Conservation (phyloP, 352 stramenopile species). For the Globisporangium emineosum region DNA sequence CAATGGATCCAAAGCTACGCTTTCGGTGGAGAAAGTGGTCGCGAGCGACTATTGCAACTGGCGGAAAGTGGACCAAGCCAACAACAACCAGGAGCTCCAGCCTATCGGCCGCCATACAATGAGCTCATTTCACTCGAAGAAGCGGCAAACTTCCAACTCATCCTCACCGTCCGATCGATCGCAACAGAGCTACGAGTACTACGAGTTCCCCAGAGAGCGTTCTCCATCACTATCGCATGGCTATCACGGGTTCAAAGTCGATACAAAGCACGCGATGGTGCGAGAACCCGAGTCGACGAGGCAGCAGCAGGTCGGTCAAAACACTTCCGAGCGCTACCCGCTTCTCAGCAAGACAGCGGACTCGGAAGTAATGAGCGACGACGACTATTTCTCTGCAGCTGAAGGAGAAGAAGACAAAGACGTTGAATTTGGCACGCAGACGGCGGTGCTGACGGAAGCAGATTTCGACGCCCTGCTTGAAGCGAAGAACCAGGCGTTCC, state of each 20-base stretch:
- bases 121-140: neutral
- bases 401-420: neutral
- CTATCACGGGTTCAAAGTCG: conserved; percentile 13
- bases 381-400: neutral
- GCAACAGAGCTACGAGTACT: conserved; percentile 7
- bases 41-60: conserved; percentile 29
- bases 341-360: conserved; percentile 1
- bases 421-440: neutral
- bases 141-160: neutral
- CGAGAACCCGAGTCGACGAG: neutral
- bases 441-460: conserved; percentile 9
- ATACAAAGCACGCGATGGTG: conserved; percentile 2
- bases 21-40: conserved; percentile 19
- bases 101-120: neutral
- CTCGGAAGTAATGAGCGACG: neutral
- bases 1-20: neutral
- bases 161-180: conserved; percentile 3
- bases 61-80: conserved; percentile 1
- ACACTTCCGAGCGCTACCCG: conserved; percentile 1
- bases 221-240: neutral
- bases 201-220: conserved; percentile 12
- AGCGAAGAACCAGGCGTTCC: conserved; percentile 19
- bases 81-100: neutral
- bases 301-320: neutral
- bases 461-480: conserved; percentile 20